These are phyloP conservation scores for Neopestalotiopsis sp. DNA, from an alignment of 2,329 filamentous ascomycete genomes.

Conservation along the genomic window DNA sequence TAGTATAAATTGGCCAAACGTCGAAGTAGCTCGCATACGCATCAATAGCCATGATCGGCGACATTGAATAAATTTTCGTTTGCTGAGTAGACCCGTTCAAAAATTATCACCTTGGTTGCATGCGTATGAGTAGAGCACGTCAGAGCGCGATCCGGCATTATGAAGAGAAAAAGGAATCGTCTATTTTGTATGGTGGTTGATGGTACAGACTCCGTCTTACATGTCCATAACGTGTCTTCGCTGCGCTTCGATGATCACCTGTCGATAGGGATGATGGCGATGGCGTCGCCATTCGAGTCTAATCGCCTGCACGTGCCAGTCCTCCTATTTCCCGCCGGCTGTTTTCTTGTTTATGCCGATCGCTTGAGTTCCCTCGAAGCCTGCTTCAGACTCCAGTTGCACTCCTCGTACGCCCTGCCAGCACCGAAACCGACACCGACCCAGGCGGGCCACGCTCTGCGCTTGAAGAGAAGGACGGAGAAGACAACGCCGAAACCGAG, in stretches of 20 bases:
- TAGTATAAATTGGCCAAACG: too few relatives aligned
- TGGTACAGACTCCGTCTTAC: neutral
- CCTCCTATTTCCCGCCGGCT: neutral
- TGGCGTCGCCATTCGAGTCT: conserved; percentile 8
- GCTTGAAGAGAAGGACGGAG: conserved; percentile 97
- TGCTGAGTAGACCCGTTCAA: too few relatives aligned
- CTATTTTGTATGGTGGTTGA: conserved; percentile 1
- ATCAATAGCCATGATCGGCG: too few relatives aligned
- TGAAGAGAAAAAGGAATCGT: conserved; percentile 1
- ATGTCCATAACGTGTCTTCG: neutral
- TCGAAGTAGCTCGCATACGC: too few relatives aligned
- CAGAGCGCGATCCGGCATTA: neutral
- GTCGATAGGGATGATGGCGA: neutral
- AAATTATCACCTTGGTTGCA: too few relatives aligned
- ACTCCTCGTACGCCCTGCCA: conserved; percentile 97
- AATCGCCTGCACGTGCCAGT: neutral
- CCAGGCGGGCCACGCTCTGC: conserved; percentile 96
- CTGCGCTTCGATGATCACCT: neutral
- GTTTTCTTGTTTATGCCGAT: neutral
- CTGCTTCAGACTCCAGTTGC: conserved; percentile 79
- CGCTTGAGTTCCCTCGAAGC: conserved; percentile 61
- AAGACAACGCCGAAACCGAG: conserved; percentile 98
- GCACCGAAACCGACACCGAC: conserved; percentile 94
- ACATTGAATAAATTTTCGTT: too few relatives aligned
- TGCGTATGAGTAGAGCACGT: neutral